These are phyloP conservation scores for Amorphotheca resinae DNA, from an alignment of 495 filamentous ascomycete genomes.

Conservation along the genomic window DNA sequence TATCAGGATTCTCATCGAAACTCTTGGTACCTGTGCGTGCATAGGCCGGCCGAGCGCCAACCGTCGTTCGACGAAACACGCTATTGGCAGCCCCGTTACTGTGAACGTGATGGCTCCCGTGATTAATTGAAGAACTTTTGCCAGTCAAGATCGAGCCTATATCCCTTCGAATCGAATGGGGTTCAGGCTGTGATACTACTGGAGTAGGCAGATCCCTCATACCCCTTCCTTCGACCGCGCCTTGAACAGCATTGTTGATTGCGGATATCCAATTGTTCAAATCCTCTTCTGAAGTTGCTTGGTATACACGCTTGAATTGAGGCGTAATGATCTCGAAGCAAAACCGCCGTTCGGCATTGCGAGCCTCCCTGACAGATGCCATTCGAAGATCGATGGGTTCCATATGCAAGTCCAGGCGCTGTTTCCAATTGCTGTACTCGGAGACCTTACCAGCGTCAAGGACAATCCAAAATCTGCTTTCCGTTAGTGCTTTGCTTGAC, in stretches of 20 bases:
- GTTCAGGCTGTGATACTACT: slow-evolving; percentile 30
- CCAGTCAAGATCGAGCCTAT: slow-evolving; percentile 88
- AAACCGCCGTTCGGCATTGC: slow-evolving; percentile 88
- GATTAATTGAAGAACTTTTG: slow-evolving; percentile 70
- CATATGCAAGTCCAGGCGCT: slow-evolving; percentile 91
- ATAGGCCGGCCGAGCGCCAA: slow-evolving; percentile 74
- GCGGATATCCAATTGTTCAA: slow-evolving; percentile 95
- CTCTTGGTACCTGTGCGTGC: slow-evolving; percentile 50
- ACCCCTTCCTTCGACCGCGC: slow-evolving; percentile 76
- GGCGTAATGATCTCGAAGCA: slow-evolving; percentile 98
- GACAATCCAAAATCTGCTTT: slow-evolving; percentile 86
- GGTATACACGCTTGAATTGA: slow-evolving; percentile 91
- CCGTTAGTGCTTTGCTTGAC: slow-evolving; percentile 4
- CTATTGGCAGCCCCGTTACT: slow-evolving; percentile 26
- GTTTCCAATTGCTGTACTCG: slow-evolving; percentile 99
- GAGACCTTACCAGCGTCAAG: slow-evolving; percentile 91
- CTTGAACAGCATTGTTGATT: slow-evolving; percentile 95
- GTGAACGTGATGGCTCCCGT: slow-evolving; percentile 33
- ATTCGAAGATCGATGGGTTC: slow-evolving; percentile 95
- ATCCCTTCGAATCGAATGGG: slow-evolving; percentile 52
- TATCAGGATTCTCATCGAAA: slow-evolving; percentile 73
- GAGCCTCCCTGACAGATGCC: slow-evolving; percentile 90
- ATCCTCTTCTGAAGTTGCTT: slow-evolving; percentile 94
- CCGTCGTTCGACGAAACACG: slow-evolving; percentile 73
- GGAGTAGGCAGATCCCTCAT: slow-evolving; percentile 35